These are phyloP conservation scores for Sphagnum fallax DNA, from an alignment of 228 moss, liverwort and hornwort species.

Conservation along the genomic window DNA sequence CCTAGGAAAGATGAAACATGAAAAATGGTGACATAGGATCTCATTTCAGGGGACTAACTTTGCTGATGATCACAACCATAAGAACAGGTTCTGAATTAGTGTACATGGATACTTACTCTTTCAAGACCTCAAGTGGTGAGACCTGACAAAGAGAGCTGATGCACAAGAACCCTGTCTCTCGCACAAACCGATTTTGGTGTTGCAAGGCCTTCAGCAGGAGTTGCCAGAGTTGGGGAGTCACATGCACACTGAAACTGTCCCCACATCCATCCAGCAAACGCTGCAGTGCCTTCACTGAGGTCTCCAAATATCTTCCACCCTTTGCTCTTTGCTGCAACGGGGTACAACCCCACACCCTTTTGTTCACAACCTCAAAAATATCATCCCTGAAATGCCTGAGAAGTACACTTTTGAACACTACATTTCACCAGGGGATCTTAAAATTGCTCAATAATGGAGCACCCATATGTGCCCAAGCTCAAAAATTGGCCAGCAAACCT, in stretches of 20 bases:
- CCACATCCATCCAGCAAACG: slow-evolving; percentile 75
- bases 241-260: slow-evolving; percentile 41
- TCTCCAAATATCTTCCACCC: slow-evolving; percentile 61
- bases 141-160: slow-evolving; percentile 57
- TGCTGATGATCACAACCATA: background rate
- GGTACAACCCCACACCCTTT: background rate
- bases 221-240: slow-evolving; percentile 61
- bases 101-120: slow-evolving; percentile 34
- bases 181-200: slow-evolving; percentile 60
- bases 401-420: no score
- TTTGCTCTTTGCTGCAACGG: slow-evolving; percentile 27
- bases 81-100: background rate
- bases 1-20: background rate
- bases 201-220: slow-evolving; percentile 49
- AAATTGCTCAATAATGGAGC: no score
- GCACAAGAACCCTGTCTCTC: slow-evolving; percentile 68
- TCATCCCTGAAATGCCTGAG: no score
- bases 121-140: slow-evolving; percentile 49
- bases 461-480: no score
- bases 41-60: background rate
- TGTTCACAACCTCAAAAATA: no score
- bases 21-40: background rate
- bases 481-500: no score
- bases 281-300: slow-evolving; percentile 70
- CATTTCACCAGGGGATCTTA: no score